A percentile compares a stretch with the other conserved stretches of the same genome.
These are phyloP conservation scores for Pestalotiopsis sp. DNA, from an alignment of 2,329 filamentous ascomycete species.

Conservation along the genomic window DNA sequence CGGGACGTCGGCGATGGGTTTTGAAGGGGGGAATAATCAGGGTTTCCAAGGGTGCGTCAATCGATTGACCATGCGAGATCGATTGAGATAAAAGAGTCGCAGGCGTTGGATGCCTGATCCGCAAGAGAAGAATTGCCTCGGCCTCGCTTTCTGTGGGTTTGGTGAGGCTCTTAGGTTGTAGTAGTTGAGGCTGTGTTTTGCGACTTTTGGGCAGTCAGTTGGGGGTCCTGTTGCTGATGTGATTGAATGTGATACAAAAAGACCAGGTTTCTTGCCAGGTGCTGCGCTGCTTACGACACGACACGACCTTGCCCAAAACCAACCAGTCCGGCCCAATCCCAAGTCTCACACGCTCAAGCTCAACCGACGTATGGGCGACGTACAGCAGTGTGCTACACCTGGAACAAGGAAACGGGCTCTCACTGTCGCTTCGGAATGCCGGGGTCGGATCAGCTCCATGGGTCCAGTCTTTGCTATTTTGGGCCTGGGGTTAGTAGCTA, in stretches of 20 bases:
- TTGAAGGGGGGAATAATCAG: neutral
- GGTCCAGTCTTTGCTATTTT: neutral
- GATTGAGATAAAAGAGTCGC: neutral
- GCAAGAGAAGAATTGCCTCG: neutral
- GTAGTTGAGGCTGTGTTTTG: neutral
- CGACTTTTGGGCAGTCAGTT: neutral
- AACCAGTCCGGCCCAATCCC: neutral
- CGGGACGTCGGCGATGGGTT: slow-evolving; percentile 12
- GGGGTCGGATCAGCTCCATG: neutral
- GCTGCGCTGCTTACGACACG: neutral
- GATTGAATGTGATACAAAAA: neutral
- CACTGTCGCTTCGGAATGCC: neutral
- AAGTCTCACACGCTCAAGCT: neutral
- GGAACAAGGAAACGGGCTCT: neutral
- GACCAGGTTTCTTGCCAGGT: neutral
- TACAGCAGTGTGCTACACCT: neutral
- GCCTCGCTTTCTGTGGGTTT: neutral
- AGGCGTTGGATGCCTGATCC: neutral
- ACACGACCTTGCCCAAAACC: too few relatives aligned
- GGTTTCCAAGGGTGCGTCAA: neutral
- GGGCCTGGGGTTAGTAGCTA: neutral
- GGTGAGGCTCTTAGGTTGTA: neutral
- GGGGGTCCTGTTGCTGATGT: neutral
- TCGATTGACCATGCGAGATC: neutral
- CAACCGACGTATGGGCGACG: neutral